These are phyloP conservation scores for Crotalaria pallida DNA, from an alignment of 306 rosid genomes.

Conservation along the genomic window DNA sequence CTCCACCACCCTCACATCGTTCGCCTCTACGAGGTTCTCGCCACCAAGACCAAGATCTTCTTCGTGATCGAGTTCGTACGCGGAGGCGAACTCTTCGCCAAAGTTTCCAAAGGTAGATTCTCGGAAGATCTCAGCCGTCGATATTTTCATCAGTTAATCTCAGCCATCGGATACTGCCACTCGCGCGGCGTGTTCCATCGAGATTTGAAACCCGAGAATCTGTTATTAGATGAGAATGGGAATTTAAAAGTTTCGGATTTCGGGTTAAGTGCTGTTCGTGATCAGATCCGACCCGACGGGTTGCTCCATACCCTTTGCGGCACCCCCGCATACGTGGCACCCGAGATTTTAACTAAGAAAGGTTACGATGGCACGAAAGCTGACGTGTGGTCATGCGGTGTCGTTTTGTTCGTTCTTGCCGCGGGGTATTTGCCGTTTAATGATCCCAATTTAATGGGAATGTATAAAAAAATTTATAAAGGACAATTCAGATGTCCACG, in stretches of 20 bases:
- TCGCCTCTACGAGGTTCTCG: conserved; percentile 37
- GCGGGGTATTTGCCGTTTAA: conserved; percentile 43
- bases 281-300: conserved; percentile 42
- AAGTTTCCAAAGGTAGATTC: conserved; percentile 32
- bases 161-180: conserved; percentile 42
- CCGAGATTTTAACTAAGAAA: conserved; percentile 33
- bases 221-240: conserved; percentile 36
- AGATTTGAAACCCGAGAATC: conserved; percentile 46
- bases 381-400: conserved; percentile 47
- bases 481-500: conserved; percentile 43
- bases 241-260: conserved; percentile 40
- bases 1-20: conserved; percentile 42
- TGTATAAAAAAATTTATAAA: conserved; percentile 38
- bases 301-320: conserved; percentile 46
- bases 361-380: conserved; percentile 45
- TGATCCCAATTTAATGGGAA: conserved; percentile 38
- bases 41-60: conserved; percentile 36
- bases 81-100: conserved; percentile 41
- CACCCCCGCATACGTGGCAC: conserved; percentile 50
- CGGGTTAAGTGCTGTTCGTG: conserved; percentile 39
- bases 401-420: conserved; percentile 32
- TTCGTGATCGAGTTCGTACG: conserved; percentile 35
- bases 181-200: conserved; percentile 42
- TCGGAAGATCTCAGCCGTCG: conserved; percentile 36
- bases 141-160: conserved; percentile 37